Base-by-base conservation (phyloP, 148 eudicot species). In the Oxyria digyna region DNA sequence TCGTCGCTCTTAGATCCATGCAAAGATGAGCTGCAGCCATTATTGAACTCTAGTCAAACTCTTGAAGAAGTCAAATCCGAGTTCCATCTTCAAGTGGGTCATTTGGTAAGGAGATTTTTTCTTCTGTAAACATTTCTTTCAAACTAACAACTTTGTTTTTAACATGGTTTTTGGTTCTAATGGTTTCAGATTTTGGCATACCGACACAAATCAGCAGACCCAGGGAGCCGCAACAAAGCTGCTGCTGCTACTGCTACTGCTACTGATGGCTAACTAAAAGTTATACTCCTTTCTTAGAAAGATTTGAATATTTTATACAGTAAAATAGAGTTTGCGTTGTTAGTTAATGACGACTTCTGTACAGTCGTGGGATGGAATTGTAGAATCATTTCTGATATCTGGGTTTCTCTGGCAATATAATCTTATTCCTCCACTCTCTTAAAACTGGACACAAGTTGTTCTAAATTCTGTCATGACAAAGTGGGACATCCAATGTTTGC, bases 381-480 rank as follows among this genome's bases (percentile, higher is more conserved):
- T 55, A 11, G 12, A 3, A 13, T 1, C 17, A 6, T 55, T 27
- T 55, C 31, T 13, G 33, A 4, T 24, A 55, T 14, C 6, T 55
- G 26, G 63, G 63, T 0, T 27, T 55, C 17, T 55, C 33, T 55
- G 26, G 27, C 86, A 75, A 93, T 89, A 33, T 68, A 77, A 93
- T 54, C 96, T 77, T 45, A 89, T 78, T 40, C 98, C 98, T 73
- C 86, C 95, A 18, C 74, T 86, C 24, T 87, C 82, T 33, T 33
- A 33, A 5, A 33, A 33, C 5, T 33, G 37, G 3, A 33, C 37
- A 2, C 3, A 33, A 33, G 37, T 2, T 2, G 37, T n/a, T n/a
- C n/a, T n/a, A n/a, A n/a, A n/a, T n/a, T n/a, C n/a, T n/a, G n/a
- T n/a, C n/a, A n/a, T n/a, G n/a, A n/a, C n/a, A n/a, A n/a, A n/a